Base-by-base conservation (phyloP, 2,329 filamentous ascomycete species). In the Epicoccum nigrum region DNA sequence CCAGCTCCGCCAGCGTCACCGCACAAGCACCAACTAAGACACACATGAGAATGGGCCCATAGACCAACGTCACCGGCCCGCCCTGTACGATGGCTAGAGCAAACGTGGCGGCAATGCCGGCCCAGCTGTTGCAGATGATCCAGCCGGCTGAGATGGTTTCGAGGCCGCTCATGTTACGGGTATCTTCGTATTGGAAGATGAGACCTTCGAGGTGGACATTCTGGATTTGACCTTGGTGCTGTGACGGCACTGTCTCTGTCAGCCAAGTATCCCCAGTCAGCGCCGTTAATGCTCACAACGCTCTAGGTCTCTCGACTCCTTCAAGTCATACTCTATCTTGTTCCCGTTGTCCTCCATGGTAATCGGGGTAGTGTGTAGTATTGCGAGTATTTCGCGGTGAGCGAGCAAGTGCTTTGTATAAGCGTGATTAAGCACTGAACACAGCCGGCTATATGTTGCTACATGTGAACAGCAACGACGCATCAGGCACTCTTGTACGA, bases 1-100 rank as follows among this genome's bases (percentile, higher is more conserved):
- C 69, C 34, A 74, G 61, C 51, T 71, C 67, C 6, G 49, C 50
- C 31, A 58, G 31, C n/a, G 58, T 44, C 8, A 41, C 27, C 2
- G 58, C 58, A 42, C 49, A 58, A 5, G 52, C 35, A 8, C 55
- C 55, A 5, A 60, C 44, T 5, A 60, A 15, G 7, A 60, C 30
- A 13, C 53, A 54, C 44, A 58, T 54, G 34, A 58, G 43, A 31
- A 58, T 58, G 7, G 55, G 58, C 4, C 58, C 58, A 12, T 58
- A 60, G 1, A 60, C 46, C 21, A 60, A 23, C 0, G 51, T 58
- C 1, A 47, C 44, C 4, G 57, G 57, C 7, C 57, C 55, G 7
- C 57, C 55, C 23, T 58, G 55, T 21, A 45, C 41, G 13, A 60
- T 55, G 1, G 54, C 51, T 6, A 60, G 45, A 1, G 55, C 49